Base-by-base conservation (phyloP, 23 red algal genomes). In the Pyropia haitanensis region DNA sequence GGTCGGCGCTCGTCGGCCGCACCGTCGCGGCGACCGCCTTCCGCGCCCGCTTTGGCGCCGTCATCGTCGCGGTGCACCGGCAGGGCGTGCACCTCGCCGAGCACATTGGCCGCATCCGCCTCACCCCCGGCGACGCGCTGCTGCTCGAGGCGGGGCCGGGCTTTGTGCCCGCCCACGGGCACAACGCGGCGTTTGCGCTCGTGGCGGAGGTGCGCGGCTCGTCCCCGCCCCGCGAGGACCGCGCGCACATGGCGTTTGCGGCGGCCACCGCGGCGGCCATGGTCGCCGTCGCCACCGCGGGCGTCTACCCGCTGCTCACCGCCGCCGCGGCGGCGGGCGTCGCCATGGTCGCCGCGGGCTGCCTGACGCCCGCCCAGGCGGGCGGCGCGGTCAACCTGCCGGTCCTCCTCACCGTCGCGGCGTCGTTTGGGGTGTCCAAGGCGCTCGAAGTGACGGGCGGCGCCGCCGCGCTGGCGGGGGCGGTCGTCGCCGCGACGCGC, bases 21-120 rank as follows among this genome's bases (percentile, higher is more conserved):
- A 95, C 81, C 1, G 81, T 83, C 8, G 78, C 78, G 56, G 90
- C 87, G 51, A 78, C 90, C 21, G 39, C 87, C 56, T 95, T 95
- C 71, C 65, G 90, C 57, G 68, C 75, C 14, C 71, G 78, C 14
- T 95, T 81, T 64, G 57, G 58, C 27, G 90, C 80, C 13, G 90
- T 81, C 31, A 95, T 95, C 61, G 87, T 95, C 53, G 90, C 90
- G 10, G 81, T 95, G 1, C 90, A 95, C 66, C 58, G 90, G 16
- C 80, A 86, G 27, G 90, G 90, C 64, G 80, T 72, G 61, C 81
- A 87, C 60, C 81, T 95, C 2, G 78, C 73, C 31, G 90, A 95
- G 51, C 81, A 80, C 21, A 95, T 95, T 68, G 90, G 76, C 2
- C 76, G 87, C 27, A 95, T 95, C 56, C 68, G 63, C 3, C 51